A percentile compares a stretch with the other conserved stretches of the same genome.
Evolutionary conservation across 1,284 basidiomycete genomes (phyloP).

Genomic region (Xanthoconium separans): DNA sequence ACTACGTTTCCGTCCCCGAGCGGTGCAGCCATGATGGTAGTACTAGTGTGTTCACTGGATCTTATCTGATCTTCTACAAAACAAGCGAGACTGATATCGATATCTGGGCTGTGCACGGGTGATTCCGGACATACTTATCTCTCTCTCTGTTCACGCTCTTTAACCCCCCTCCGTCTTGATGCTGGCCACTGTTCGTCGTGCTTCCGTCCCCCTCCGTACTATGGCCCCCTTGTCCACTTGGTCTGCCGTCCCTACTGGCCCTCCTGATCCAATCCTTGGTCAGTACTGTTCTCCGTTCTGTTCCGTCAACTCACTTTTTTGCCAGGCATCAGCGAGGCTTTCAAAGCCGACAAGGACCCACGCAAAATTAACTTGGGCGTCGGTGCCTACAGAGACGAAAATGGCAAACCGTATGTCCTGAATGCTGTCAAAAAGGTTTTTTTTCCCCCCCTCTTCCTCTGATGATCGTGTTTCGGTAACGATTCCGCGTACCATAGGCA

Average conservation of each 20-base stretch:
- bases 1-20: background rate
- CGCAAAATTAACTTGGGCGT: slow-evolving; percentile 98
- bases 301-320: slow-evolving; percentile 4
- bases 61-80: slow-evolving; percentile 25
- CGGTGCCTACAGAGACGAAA: slow-evolving; percentile 90
- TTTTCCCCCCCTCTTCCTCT: background rate
- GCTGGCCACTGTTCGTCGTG: slow-evolving; percentile 49
- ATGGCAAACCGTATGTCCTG: slow-evolving; percentile 95
- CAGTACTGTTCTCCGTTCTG: slow-evolving; percentile 5
- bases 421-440: slow-evolving; percentile 84
- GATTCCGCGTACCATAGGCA: slow-evolving; percentile 50
- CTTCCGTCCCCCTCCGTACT: slow-evolving; percentile 35
- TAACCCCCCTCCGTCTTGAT: slow-evolving; percentile 30
- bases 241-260: slow-evolving; percentile 83
- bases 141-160: slow-evolving; percentile 6
- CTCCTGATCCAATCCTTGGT: slow-evolving; percentile 95
- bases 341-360: slow-evolving; percentile 89
- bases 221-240: slow-evolving; percentile 66
- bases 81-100: no score
- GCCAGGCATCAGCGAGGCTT: slow-evolving; percentile 86
- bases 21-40: slow-evolving; percentile 21
- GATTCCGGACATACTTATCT: slow-evolving; percentile 16
- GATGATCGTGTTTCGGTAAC: no score
- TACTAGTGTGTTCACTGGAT: no score
- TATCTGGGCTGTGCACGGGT: slow-evolving; percentile 8